A percentile compares a stretch with the other conserved stretches of the same genome.
Conservation (phyloP, 345 rosid genomes). For the Gossypium arboreum region DNA sequence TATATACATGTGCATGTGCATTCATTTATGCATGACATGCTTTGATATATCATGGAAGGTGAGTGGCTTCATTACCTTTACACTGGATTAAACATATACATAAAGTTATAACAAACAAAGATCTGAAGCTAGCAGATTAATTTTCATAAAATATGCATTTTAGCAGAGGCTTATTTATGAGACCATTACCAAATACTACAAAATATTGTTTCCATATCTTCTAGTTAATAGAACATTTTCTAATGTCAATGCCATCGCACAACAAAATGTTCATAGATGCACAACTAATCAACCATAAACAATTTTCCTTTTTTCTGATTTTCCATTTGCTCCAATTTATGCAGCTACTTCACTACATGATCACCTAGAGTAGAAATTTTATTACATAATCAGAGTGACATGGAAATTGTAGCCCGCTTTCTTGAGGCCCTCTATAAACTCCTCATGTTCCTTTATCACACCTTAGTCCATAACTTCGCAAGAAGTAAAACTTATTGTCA, state of each 20-base stretch:
- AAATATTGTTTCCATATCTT: neutral
- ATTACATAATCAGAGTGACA: neutral
- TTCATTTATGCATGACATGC: conserved; percentile 3
- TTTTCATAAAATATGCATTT: neutral
- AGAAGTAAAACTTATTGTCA: neutral
- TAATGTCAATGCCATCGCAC: neutral
- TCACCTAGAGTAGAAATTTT: neutral
- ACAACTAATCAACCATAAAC: neutral
- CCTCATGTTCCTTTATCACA: neutral
- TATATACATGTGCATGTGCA: neutral
- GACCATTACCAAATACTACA: neutral
- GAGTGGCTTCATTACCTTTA: conserved; percentile 2
- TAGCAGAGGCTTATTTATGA: neutral
- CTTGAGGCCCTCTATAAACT: neutral
- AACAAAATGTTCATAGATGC: neutral
- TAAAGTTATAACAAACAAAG: neutral
- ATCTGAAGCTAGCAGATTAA: neutral
- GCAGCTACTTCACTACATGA: neutral
- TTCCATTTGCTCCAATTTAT: neutral
- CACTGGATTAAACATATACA: neutral
- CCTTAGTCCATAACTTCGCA: neutral
- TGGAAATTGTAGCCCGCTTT: neutral
- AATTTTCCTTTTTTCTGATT: neutral
- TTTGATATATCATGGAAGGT: neutral
- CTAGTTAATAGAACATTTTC: neutral